phyloP scores from a whole-genome alignment of 2,329 filamentous ascomycete species.

The Fusarium bulbicola region DNA sequence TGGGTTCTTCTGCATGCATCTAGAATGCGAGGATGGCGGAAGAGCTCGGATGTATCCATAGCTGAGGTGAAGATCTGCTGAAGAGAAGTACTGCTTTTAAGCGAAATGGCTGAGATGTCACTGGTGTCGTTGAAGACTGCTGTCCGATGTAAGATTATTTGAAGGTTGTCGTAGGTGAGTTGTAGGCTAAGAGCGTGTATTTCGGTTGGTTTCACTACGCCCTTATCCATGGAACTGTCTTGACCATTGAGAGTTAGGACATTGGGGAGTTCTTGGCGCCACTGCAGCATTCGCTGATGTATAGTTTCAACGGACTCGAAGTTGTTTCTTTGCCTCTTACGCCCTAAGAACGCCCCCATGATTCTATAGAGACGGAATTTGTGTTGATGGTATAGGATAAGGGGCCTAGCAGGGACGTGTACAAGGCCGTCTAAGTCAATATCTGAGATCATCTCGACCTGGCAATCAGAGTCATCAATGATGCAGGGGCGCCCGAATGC shows the following conservation, averaged over 20 bases:
- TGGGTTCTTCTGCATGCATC: background rate
- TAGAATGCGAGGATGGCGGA: rapidly evolving
- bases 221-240: rapidly evolving
- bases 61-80: background rate
- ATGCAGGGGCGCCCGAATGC: background rate
- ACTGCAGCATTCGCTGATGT: background rate
- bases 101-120: rapidly evolving
- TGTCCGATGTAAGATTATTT: rapidly evolving
- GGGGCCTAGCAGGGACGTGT: rapidly evolving
- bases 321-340: rapidly evolving
- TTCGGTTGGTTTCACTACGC: rapidly evolving
- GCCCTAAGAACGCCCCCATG: background rate
- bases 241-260: rapidly evolving
- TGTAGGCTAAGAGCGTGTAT: rapidly evolving
- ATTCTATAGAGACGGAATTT: background rate
- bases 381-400: background rate
- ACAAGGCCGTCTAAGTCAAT: rapidly evolving
- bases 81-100: rapidly evolving
- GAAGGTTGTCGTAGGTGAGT: background rate
- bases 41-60: background rate
- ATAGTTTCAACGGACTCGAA: background rate
- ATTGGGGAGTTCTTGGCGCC: rapidly evolving
- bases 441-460: background rate
- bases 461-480: background rate
- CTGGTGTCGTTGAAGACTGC: background rate